Conservation (phyloP, 495 filamentous ascomycete genomes). For the Viridothelium virens region DNA sequence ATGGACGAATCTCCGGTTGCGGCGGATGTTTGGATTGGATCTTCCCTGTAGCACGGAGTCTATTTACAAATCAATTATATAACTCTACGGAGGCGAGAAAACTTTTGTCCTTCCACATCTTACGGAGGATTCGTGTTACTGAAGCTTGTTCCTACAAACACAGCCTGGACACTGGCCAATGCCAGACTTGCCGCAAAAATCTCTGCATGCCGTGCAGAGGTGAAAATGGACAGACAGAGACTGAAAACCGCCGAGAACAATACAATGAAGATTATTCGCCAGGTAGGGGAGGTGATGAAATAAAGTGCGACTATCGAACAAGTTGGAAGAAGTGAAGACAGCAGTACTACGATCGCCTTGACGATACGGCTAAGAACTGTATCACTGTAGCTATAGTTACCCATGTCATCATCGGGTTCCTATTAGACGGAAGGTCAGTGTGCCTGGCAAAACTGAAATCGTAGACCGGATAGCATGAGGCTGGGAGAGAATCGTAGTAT, state of each 20-base stretch:
- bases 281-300: constrained; percentile 24
- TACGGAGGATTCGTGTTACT: constrained; percentile 1
- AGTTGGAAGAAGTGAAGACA: constrained; percentile 31
- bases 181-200: constrained; percentile 34
- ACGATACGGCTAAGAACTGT: background rate
- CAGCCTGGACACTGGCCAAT: constrained; percentile 23
- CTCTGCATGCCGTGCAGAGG: constrained; percentile 29
- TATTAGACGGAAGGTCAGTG: background rate
- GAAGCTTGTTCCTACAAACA: constrained; percentile 15
- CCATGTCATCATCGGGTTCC: constrained; percentile 9
- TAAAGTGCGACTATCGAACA: constrained; percentile 32
- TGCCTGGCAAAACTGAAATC: background rate
- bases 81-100: too few relatives aligned
- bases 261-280: constrained; percentile 31
- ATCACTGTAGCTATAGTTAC: background rate
- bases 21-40: too few relatives aligned
- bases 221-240: constrained; percentile 28
- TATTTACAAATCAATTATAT: too few relatives aligned
- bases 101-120: too few relatives aligned
- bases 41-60: too few relatives aligned
- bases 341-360: constrained; percentile 25
- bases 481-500: too few relatives aligned
- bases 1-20: too few relatives aligned
- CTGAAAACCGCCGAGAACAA: constrained; percentile 32
- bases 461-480: too few relatives aligned